Base-by-base conservation (phyloP, 257 asterid genomes). In the Solanum raphanifolium region DNA sequence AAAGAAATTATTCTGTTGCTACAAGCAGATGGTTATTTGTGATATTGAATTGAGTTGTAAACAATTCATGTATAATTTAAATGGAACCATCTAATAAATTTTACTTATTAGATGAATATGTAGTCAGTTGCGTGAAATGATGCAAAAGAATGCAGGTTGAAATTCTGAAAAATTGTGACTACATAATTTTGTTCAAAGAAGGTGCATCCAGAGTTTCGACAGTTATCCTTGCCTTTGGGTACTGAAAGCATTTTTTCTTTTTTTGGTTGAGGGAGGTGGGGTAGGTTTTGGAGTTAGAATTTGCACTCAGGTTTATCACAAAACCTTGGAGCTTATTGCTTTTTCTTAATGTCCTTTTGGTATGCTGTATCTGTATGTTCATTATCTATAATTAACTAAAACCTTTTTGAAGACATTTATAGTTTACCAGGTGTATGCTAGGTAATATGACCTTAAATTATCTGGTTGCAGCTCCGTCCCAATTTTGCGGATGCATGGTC, bases 401-500 rank as follows among this genome's bases (percentile, higher is more conserved):
- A 46, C 68, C 66, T 81, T 81, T 43, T 46, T 81, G 34, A 48
- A 48, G 69, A 46, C 60, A 82, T 82, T 29, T 82, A 48, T 82
- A 3, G 21, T 48, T 48, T 29, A 21, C 27, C 20, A 81, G 85
- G 68, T 81, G 35, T 27, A 81, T 29, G 85, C 85, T 46, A 20
- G 31, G 31, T 82, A 48, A 31, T 82, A 29, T 82, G 71, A 48
- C 43, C 5, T 88, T 32, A 85, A 72, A 11, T 35, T 74, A 60
- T 87, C 79, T 90, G 73, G 38, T 86, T 91, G 92, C 99, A 97
- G 99, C 98, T 97, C 81, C 99, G 99, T 43, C 99, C 99, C 83
- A 97, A 93, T 91, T 97, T 97, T 91, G 98, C 99, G 72, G 99
- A 96, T 93, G 99, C 98, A 52, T 97, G 99, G 99, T 97, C 99